A percentile compares a stretch with the other conserved stretches of the same genome.
These are phyloP conservation scores for Yarrowia sp. DNA, from an alignment of 805 yeast genomes.

Conservation along the genomic window DNA sequence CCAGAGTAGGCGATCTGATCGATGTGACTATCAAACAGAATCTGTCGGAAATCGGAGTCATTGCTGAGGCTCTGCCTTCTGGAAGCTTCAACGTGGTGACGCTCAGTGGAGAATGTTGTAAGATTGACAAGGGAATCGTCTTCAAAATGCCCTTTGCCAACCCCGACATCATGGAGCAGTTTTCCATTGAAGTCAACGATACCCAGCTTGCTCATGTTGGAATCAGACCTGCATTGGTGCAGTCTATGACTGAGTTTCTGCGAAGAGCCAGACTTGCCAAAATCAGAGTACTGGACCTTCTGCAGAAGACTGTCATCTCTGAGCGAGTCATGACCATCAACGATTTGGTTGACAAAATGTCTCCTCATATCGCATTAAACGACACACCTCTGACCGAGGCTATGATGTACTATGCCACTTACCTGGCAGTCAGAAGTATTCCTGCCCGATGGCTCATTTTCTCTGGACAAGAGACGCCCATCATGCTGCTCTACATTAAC, in stretches of 20 bases:
- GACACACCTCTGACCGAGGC: conserved; percentile 18
- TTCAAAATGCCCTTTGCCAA: conserved; percentile 33
- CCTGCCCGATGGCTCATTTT: conserved; percentile 29
- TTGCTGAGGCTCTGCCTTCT: conserved; percentile 4
- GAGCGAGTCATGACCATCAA: conserved; percentile 32
- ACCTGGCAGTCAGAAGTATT: conserved; percentile 26
- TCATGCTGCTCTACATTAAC: conserved; percentile 17
- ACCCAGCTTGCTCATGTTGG: conserved; percentile 7
- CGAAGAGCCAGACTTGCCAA: conserved; percentile 11
- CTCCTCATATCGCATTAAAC: conserved; percentile 2
- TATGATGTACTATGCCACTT: conserved; percentile 29
- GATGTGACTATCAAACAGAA: conserved; percentile 21
- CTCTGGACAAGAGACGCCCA: conserved; percentile 6
- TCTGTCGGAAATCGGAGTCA: conserved; percentile 29
- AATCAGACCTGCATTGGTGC: conserved; percentile 29
- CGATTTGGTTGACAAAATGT: conserved; percentile 14
- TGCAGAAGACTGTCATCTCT: conserved; percentile 12
- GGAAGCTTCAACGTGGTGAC: conserved; percentile 25
- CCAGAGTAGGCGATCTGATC: conserved; percentile 15
- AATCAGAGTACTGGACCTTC: neutral
- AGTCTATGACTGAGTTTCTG: conserved; percentile 25
- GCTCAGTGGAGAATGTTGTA: conserved; percentile 17
- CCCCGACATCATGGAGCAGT: conserved; percentile 19
- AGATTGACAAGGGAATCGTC: neutral
- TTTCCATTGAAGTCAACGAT: neutral